A percentile compares a stretch with the other conserved stretches of the same genome.
Evolutionary conservation across 2,329 filamentous ascomycete genomes (phyloP).

Genomic region (Colletotrichum sp.): DNA sequence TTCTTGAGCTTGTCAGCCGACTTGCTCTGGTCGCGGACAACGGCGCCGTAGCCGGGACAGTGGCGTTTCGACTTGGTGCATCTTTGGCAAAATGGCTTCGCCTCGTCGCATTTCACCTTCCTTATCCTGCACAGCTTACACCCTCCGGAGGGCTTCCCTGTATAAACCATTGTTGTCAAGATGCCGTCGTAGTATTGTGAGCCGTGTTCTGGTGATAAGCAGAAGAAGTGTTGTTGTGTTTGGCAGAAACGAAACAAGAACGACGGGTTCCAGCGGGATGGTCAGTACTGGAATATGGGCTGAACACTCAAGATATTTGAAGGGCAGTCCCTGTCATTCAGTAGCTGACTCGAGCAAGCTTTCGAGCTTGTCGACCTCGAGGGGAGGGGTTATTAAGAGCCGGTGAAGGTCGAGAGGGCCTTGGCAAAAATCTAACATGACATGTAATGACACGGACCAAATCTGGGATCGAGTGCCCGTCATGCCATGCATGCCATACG

Average conservation of each 20-base stretch:
- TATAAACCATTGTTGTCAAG: slow-evolving; percentile 24
- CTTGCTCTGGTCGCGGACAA: slow-evolving; percentile 25
- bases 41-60: slow-evolving; percentile 27
- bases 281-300: background rate
- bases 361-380: background rate
- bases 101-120: slow-evolving; percentile 63
- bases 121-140: slow-evolving; percentile 47
- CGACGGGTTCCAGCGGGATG: background rate
- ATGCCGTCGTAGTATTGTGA: background rate
- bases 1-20: slow-evolving; percentile 18
- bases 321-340: background rate
- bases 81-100: slow-evolving; percentile 55
- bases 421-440: background rate
- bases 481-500: background rate
- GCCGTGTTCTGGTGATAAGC: background rate
- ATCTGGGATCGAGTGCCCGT: background rate
- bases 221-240: background rate
- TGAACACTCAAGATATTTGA: background rate
- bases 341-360: slow-evolving; percentile 1
- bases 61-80: slow-evolving; percentile 45
- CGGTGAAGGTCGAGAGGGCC: background rate
- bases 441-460: slow-evolving; percentile 2
- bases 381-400: background rate
- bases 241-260: background rate
- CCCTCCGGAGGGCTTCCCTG: slow-evolving; percentile 26